Evolutionary conservation across 2,329 filamentous ascomycete species (phyloP).

Genomic region (Sarocladiaceae sp.): DNA sequence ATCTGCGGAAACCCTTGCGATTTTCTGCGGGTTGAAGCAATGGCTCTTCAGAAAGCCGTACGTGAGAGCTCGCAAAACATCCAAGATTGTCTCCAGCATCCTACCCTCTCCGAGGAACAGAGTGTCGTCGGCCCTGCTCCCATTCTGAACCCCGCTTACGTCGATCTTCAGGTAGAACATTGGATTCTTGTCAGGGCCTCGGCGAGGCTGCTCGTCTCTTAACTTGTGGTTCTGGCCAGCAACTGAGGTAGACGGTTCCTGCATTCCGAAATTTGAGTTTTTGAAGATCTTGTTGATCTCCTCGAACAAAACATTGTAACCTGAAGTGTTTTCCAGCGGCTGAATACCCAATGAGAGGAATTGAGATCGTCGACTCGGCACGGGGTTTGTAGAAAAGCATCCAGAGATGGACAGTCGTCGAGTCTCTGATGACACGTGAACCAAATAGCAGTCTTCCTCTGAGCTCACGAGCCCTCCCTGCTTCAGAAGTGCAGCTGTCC

Average conservation of each 20-base stretch:
- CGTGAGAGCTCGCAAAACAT: constrained; percentile 65
- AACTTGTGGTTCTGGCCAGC: neutral
- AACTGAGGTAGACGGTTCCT: constrained; percentile 31
- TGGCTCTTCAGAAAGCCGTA: constrained; percentile 72
- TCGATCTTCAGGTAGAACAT: constrained; percentile 80
- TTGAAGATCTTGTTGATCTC: constrained; percentile 75
- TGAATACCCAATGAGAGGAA: constrained; percentile 76
- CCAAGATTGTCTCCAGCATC: constrained; percentile 40
- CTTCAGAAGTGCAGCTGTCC: constrained; percentile 48
- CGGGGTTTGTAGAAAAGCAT: constrained; percentile 66
- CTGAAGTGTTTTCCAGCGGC: constrained; percentile 54
- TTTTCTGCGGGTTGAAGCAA: constrained; percentile 55
- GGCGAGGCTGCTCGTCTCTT: constrained; percentile 51
- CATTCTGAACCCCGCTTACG: constrained; percentile 23
- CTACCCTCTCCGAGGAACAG: neutral
- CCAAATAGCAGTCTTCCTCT: constrained; percentile 56
- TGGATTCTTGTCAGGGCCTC: constrained; percentile 76
- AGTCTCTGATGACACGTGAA: constrained; percentile 64
- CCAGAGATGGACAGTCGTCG: constrained; percentile 60
- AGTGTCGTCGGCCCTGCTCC: neutral
- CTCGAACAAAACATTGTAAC: constrained; percentile 66
- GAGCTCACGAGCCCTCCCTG: constrained; percentile 62
- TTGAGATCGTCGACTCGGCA: constrained; percentile 68
- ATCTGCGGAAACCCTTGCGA: neutral
- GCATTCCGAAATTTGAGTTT: constrained; percentile 71